Conservation (phyloP, 129 eudicot species). For the Escallonia herrerae region DNA sequence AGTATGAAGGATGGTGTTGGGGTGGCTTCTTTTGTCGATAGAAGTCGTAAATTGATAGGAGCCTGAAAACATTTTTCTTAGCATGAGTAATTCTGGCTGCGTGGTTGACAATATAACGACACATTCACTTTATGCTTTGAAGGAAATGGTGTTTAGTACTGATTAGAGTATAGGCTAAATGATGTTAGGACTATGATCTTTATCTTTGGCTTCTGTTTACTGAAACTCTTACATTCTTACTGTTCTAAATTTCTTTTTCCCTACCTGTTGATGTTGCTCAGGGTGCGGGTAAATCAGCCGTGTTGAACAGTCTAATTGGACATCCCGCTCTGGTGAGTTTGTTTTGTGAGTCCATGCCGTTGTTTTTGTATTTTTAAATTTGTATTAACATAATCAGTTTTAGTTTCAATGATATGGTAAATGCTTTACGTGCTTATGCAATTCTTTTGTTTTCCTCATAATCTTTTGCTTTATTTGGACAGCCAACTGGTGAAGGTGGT, state of each 20-base stretch:
- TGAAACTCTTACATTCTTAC: not conserved
- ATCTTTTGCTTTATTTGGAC: slow-evolving; percentile 11
- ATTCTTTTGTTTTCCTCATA: not conserved
- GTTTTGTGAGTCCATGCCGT: not conserved
- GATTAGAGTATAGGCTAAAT: not conserved
- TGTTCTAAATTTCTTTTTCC: not conserved
- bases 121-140: not conserved
- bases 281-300: slow-evolving; percentile 99
- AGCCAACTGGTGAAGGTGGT: slow-evolving; percentile 99
- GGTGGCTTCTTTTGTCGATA: no score
- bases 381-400: no score
- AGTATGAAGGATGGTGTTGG: no score
- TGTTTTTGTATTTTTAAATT: not conserved
- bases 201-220: not conserved
- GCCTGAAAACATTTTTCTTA: no score
- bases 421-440: not conserved
- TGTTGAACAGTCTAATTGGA: slow-evolving; percentile 95
- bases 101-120: not conserved
- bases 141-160: not conserved
- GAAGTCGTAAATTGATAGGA: no score
- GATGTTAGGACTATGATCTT: not conserved
- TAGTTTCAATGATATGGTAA: no score
- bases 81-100: not conserved
- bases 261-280: slow-evolving; percentile 28
- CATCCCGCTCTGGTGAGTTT: slow-evolving; percentile 90